Percentiles rank a stretch among this genome's conserved stretches.
Evolutionary conservation across 345 rosid genomes (phyloP).

Genomic region (Populus simonii): DNA sequence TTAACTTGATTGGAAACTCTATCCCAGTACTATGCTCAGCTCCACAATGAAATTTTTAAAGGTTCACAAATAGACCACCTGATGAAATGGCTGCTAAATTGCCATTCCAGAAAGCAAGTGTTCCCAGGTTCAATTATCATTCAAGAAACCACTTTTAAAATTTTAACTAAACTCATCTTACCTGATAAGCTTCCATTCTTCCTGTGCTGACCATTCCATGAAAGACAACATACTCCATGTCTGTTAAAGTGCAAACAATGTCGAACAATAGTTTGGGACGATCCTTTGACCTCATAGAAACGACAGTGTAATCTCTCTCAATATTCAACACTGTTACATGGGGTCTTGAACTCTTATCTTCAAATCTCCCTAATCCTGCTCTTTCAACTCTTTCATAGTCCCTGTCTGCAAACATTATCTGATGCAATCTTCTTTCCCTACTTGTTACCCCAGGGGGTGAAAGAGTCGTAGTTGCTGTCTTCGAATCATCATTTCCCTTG

Average conservation of each 20-base stretch:
- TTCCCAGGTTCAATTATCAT: background rate
- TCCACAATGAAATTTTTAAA: too few relatives aligned
- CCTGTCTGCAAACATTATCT: conserved; percentile 87
- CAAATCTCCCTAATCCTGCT: conserved; percentile 30
- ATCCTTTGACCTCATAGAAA: conserved; percentile 88
- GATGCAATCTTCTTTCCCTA: conserved; percentile 85
- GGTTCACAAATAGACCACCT: background rate
- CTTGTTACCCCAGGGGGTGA: conserved; percentile 59
- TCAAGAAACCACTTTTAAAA: background rate
- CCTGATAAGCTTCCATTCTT: conserved; percentile 83
- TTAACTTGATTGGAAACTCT: conserved; percentile 9
- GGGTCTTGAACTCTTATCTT: conserved; percentile 54
- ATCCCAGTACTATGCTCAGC: background rate
- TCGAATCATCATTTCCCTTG: conserved; percentile 52
- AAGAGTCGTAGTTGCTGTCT: conserved; percentile 55
- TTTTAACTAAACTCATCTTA: conserved; percentile 21
- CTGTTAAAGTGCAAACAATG: conserved; percentile 83
- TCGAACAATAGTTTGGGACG: conserved; percentile 84
- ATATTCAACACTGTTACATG: conserved; percentile 68
- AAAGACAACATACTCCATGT: conserved; percentile 88
- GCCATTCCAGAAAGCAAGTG: background rate
- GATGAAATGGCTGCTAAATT: background rate
- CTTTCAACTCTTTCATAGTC: conserved; percentile 71
- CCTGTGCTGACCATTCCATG: conserved; percentile 87
- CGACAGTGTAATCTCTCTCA: conserved; percentile 74